These are phyloP conservation scores for Capronia coronata DNA, from an alignment of 2,329 filamentous ascomycete genomes.

Conservation along the genomic window DNA sequence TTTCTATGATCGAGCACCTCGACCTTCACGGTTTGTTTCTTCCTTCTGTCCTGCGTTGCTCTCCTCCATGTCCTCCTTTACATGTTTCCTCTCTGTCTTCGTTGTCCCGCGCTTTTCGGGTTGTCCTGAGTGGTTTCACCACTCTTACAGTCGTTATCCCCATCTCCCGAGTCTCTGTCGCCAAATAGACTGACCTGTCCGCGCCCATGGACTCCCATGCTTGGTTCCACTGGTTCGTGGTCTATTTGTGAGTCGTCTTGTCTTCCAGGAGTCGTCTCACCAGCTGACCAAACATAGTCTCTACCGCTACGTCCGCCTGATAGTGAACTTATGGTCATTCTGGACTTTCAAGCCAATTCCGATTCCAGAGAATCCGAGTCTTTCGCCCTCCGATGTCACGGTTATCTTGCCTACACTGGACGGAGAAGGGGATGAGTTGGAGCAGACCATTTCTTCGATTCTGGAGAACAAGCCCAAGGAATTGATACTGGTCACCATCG, in stretches of 20 bases:
- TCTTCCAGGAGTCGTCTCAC: background rate
- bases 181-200: constrained; percentile 7
- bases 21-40: constrained; percentile 18
- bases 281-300: constrained; percentile 51
- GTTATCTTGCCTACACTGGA: constrained; percentile 92
- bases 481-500: constrained; percentile 80
- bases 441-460: constrained; percentile 62
- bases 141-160: constrained; percentile 29
- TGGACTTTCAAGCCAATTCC: constrained; percentile 82
- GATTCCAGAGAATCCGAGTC: constrained; percentile 71
- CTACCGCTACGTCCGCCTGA: constrained; percentile 77
- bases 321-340: constrained; percentile 79
- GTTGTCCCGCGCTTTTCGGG: constrained; percentile 15
- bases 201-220: constrained; percentile 13
- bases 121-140: constrained; percentile 23
- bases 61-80: constrained; percentile 21
- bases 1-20: constrained; percentile 22
- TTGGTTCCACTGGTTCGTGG: constrained; percentile 33
- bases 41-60: constrained; percentile 23
- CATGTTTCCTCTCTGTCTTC: constrained; percentile 20
- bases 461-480: constrained; percentile 54
- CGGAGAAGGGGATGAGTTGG: constrained; percentile 74
- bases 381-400: constrained; percentile 77
- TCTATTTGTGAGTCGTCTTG: constrained; percentile 36
- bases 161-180: constrained; percentile 8